phyloP scores from a whole-genome alignment of 306 rosid genomes.

The Vigna mungo region DNA sequence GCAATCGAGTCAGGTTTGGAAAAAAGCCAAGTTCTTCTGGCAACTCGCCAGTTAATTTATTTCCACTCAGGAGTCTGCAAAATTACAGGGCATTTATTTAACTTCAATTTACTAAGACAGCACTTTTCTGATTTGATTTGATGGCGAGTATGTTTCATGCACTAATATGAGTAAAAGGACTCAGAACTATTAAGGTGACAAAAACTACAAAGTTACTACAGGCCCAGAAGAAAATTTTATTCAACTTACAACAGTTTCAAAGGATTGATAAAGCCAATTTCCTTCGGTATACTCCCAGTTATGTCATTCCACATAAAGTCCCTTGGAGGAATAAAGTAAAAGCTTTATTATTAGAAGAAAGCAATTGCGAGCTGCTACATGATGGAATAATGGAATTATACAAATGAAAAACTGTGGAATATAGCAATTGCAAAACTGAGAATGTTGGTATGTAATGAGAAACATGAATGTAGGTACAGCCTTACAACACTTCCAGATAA shows the following conservation, averaged over 20 bases:
- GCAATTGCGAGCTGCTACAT: constrained; percentile 7
- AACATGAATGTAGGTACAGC: constrained; percentile 24
- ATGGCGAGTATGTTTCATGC: background rate
- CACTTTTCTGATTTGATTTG: background rate
- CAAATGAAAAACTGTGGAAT: constrained; percentile 12
- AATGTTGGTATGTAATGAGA: constrained; percentile 2
- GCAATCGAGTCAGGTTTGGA: constrained; percentile 60
- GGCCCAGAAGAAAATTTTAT: background rate
- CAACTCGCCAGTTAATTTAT: constrained; percentile 68
- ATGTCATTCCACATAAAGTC: constrained; percentile 92
- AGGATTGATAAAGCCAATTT: constrained; percentile 77
- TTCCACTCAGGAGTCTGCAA: constrained; percentile 86
- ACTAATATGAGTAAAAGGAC: background rate
- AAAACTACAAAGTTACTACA: background rate
- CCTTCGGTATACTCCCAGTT: constrained; percentile 81
- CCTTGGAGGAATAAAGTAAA: constrained; percentile 56
- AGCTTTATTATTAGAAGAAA: constrained; percentile 41
- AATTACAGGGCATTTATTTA: constrained; percentile 1
- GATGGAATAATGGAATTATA: background rate
- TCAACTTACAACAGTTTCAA: constrained; percentile 79
- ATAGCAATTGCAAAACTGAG: constrained; percentile 16
- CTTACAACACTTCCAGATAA: constrained; percentile 73
- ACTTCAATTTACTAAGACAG: constrained; percentile 24
- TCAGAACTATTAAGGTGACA: background rate
- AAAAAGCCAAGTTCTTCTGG: constrained; percentile 88